Base-by-base conservation (phyloP, 108 stramenopile species). In the Nannochloropsis gaditana region DNA sequence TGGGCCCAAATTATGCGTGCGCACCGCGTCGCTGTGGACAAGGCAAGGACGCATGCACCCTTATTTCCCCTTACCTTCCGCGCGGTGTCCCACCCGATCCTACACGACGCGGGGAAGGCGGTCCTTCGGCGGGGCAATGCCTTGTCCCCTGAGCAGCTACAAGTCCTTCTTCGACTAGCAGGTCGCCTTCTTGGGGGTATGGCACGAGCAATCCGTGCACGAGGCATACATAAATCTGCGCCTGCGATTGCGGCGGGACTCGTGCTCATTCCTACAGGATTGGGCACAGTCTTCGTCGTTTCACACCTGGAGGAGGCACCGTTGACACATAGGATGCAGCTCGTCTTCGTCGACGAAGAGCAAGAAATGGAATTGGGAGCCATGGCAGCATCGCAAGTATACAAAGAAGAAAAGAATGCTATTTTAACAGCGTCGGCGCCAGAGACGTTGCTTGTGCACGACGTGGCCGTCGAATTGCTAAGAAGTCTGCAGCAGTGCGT, bases 301-400 rank as follows among this genome's bases (percentile, higher is more conserved):
- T 73, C 59, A n/a, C 59, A 73, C n/a, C 59, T 73, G 19, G 59
- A 73, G n/a, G 15, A 15, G 15, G 59, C 59, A 15, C 59, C 59
- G 3, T n/a, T 73, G 59, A 73, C 59, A 8, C 19, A n/a, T n/a
- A 15, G 59, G n/a, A 73, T n/a, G 59, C 59, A 73, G 59, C 59
- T 73, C 5, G 59, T 73, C 59, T 73, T 73, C 59, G 19, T 73
- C 59, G 8, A 73, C 8, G n/a, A 15, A n/a, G n/a, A 15, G 59
- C 59, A 73, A 73, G 59, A 73, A 2, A 73, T 73, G 59, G 59
- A 73, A n/a, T 73, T 73, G 59, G 59, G 59, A 6, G 59, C 8
- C 59, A 73, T 73, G 59, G 59, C 59, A n/a, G 59, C 59, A n/a
- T 73, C 59, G 59, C 59, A 6, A n/a, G 59, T 73, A n/a, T 73